A percentile compares a stretch with the other conserved stretches of the same genome.
phyloP scores from a whole-genome alignment of 148 eudicot species.

The Spergularia bocconei region DNA sequence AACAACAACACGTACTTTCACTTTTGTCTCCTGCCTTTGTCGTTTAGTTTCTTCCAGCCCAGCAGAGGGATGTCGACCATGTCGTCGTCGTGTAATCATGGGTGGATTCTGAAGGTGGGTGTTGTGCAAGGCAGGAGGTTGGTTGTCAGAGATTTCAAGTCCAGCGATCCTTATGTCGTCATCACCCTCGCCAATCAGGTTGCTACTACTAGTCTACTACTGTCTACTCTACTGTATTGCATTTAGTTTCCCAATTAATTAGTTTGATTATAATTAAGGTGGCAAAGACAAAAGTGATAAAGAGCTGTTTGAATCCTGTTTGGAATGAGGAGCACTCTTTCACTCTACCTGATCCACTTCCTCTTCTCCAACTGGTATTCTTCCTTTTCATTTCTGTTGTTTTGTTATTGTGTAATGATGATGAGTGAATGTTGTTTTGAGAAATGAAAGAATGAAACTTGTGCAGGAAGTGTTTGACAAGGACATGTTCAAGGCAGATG shows the following conservation, averaged over 20 bases:
- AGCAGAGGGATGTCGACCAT: no score
- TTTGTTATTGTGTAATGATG: no score
- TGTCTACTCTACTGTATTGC: no score
- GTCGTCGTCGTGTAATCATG: no score
- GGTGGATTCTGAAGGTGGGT: constrained; percentile 43
- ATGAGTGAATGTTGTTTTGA: no score
- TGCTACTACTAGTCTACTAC: no score
- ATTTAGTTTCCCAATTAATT: no score
- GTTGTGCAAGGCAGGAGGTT: constrained; percentile 62
- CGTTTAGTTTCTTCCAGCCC: no score
- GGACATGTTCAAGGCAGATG: constrained; percentile 74
- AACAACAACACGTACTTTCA: no score
- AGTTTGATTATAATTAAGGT: constrained; percentile 35
- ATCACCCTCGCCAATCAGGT: constrained; percentile 69
- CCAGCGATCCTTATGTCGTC: constrained; percentile 76
- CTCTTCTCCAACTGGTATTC: constrained; percentile 48
- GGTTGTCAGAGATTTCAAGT: constrained; percentile 67
- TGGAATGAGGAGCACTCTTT: constrained; percentile 75
- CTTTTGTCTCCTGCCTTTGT: no score
- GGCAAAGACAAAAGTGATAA: constrained; percentile 69
- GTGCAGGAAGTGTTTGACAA: constrained; percentile 66
- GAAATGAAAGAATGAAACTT: no score
- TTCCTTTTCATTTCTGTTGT: neutral
- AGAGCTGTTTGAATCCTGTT: constrained; percentile 70
- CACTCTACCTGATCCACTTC: constrained; percentile 45